Conservation (phyloP, 2,329 filamentous ascomycete species). For the Sporothrix protearum region DNA sequence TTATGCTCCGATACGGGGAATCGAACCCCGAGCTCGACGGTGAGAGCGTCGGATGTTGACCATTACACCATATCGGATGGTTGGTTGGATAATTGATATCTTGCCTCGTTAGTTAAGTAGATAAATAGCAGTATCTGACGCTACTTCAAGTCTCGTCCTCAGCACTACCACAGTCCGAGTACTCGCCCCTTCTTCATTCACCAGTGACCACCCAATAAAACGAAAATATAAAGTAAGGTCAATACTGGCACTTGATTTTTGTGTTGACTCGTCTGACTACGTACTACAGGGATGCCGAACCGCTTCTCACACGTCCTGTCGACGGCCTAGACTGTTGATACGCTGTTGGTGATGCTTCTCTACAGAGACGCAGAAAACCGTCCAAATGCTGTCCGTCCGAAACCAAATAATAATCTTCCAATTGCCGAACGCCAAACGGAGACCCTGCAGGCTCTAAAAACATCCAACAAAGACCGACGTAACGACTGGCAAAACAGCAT, state of each 20-base stretch:
- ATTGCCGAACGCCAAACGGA: too few species aligned
- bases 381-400: too few species aligned
- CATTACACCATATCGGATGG: slow-evolving; percentile 28
- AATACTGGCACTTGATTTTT: neutral
- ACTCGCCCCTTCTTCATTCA: too few species aligned
- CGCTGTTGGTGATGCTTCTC: too few species aligned
- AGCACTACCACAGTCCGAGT: neutral
- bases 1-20: slow-evolving; percentile 26
- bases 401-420: too few species aligned
- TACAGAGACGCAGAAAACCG: neutral
- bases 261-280: neutral
- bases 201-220: neutral
- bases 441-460: too few species aligned
- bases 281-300: neutral
- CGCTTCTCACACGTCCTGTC: neutral
- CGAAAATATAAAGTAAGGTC: neutral
- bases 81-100: neutral
- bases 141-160: too few species aligned
- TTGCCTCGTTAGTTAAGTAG: neutral
- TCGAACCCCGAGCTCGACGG: slow-evolving; percentile 28
- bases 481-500: too few species aligned
- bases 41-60: slow-evolving; percentile 28
- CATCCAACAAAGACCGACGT: too few species aligned
- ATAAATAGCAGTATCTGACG: neutral
- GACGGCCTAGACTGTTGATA: neutral